Base-by-base conservation (phyloP, 495 filamentous ascomycete species). In the Penicillium cosmopolitanum region DNA sequence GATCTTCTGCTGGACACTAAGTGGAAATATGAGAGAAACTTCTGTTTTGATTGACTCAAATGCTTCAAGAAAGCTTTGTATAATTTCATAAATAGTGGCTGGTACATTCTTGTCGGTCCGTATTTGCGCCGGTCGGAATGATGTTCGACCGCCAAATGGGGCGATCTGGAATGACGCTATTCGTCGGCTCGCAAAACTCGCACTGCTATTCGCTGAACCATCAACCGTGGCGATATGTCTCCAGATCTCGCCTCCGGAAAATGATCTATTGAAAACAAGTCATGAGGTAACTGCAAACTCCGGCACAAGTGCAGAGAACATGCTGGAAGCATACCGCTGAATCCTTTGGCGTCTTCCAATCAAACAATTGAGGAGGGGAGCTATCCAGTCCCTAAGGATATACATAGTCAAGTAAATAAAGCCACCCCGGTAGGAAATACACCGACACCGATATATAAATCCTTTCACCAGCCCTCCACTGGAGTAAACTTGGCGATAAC, bases 391-490 rank as follows among this genome's bases (percentile, higher is more conserved):
- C 23, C 23, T 4, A 3, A 23, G 4, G 4, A 23, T 23, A 23
- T 23, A 23, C 23, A 23, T 6, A 31, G 28, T 31, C 8, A 31
- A 9, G 8, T 31, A 31, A 6, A 31, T 31, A 31, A 6, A 31
- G 48, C 18, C 48, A 51, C 34, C 48, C 36, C 42, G 16, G 23
- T 4, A 23, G n/a, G 42, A 0, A 16, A n/a, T 6, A 55, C 12
- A 19, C 5, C 33, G 9, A 11, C 11, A 50, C 23, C 23, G 23
- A 15, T 3, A 33, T 25, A 33, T 31, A 11, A 31, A 50, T 15
- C 16, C 47, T 6, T 50, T 53, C 66, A 91, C 89, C 88, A 92
- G 4, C 89, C 89, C 48, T 87, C 82, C 55, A 93, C 55, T 6
- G 81, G 68, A 62, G 75, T 89, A 52, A 87, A 73, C 64, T 73